Conservation (phyloP, 148 eudicot species). For the Pharnaceum exiguum region DNA sequence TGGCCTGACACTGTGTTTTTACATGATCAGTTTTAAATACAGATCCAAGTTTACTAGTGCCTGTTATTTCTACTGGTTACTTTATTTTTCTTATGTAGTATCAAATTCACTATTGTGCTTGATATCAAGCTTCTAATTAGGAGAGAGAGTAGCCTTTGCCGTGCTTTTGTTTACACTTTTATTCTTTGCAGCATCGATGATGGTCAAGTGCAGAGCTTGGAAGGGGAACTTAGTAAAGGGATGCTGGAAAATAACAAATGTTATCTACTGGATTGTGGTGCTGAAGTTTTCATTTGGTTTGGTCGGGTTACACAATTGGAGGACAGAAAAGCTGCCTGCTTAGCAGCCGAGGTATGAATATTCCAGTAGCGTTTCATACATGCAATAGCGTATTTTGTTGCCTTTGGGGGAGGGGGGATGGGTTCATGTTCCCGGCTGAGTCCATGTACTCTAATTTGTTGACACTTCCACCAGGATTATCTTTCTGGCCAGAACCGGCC, state of each 20-base stretch:
- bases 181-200: slow-evolving; percentile 59
- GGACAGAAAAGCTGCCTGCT: slow-evolving; percentile 79
- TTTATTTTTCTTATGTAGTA: no score
- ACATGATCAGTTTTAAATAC: no score
- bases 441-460: slow-evolving; percentile 17
- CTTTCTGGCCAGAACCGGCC: slow-evolving; percentile 73
- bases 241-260: slow-evolving; percentile 78
- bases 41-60: no score
- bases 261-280: slow-evolving; percentile 86
- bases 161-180: slow-evolving; percentile 10
- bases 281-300: slow-evolving; percentile 89
- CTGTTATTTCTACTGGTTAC: no score
- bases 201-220: slow-evolving; percentile 54
- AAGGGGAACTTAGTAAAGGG: slow-evolving; percentile 87
- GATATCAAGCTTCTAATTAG: no score
- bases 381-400: background rate
- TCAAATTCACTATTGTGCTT: no score
- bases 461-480: slow-evolving; percentile 49
- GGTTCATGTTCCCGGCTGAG: background rate
- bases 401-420: background rate
- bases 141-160: no score
- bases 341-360: slow-evolving; percentile 84
- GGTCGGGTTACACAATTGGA: slow-evolving; percentile 94
- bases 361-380: no score
- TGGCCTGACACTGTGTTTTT: no score